Evolutionary conservation across 306 rosid genomes (phyloP).

Genomic region (Lathyrus tuberosus): DNA sequence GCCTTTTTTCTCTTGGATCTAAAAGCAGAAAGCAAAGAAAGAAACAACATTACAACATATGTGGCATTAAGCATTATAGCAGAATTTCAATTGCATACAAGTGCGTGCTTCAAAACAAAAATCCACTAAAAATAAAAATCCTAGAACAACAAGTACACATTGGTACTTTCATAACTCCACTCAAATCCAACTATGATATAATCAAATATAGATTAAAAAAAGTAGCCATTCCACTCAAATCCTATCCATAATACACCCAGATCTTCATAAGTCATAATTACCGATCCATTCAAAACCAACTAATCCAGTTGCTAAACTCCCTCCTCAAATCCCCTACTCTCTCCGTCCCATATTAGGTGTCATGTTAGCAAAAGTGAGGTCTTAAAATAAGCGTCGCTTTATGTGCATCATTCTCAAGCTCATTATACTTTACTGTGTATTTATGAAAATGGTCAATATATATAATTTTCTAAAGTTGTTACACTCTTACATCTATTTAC

Average conservation of each 20-base stretch:
- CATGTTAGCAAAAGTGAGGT: neutral
- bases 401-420: neutral
- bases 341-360: neutral
- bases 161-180: neutral
- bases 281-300: neutral
- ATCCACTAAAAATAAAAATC: neutral
- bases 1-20: slow-evolving; percentile 68
- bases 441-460: no score
- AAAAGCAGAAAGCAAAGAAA: slow-evolving; percentile 29
- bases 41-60: slow-evolving; percentile 21
- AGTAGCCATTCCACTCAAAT: neutral
- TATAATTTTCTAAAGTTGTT: no score
- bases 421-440: neutral
- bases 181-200: no score
- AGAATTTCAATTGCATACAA: slow-evolving; percentile 26
- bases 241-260: no score
- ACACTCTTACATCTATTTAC: neutral
- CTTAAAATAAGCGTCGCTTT: neutral
- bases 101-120: slow-evolving; percentile 3
- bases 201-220: neutral
- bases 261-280: no score
- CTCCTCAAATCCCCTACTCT: neutral
- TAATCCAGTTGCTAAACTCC: neutral
- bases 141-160: neutral
- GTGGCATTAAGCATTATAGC: slow-evolving; percentile 27